Base-by-base conservation (phyloP, 225 moss, liverwort and hornwort genomes). In the Marchantia polymorpha region DNA sequence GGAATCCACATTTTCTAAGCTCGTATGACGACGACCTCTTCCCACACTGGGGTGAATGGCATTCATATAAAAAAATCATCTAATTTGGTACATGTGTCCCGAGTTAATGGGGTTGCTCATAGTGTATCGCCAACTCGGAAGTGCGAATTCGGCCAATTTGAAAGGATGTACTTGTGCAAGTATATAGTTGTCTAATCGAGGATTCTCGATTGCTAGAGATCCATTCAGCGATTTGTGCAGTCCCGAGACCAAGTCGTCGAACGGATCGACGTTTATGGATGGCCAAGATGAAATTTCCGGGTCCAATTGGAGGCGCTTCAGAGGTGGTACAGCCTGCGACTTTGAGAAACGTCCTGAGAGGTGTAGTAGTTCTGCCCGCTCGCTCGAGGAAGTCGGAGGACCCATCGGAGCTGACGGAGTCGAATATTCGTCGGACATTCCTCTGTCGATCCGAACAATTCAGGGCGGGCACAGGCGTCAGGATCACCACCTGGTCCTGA, bases 11-110 rank as follows among this genome's bases (percentile, higher is more conserved):
- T 27, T 8, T 6, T 8, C 22, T 11, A 6, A 64, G 8, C 64
- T 64, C 26, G n/a, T 15, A 47, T 69, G 56, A 30, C n/a, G 55
- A 58, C 56, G 52, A 53, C n/a, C 52, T 53, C 53, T 27, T 73
- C 26, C 26, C 52, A 0, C 52, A 52, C 73, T 53, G 52, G 74
- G 74, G 29, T 51, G 30, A 74, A 56, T 74, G 74, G 74, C 64
- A 74, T 74, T 56, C 74, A 74, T 58, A 74, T 52, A 55, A 55
- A 55, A 29, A 53, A 29, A 58, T 74, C 74, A 74, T 17, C 56
- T 74, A 56, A 74, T 74, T 74, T 74, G 74, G 74, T 74, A 58
- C 56, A 74, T 17, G 56, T 55, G 29, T 52, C 74, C 30, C 9
- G 19, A 55, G 74, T 74, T 19, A 8, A 10, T 31, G 17, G 55